phyloP scores from a whole-genome alignment of 2,329 filamentous ascomycete genomes.

The Aspergillus ustus region DNA sequence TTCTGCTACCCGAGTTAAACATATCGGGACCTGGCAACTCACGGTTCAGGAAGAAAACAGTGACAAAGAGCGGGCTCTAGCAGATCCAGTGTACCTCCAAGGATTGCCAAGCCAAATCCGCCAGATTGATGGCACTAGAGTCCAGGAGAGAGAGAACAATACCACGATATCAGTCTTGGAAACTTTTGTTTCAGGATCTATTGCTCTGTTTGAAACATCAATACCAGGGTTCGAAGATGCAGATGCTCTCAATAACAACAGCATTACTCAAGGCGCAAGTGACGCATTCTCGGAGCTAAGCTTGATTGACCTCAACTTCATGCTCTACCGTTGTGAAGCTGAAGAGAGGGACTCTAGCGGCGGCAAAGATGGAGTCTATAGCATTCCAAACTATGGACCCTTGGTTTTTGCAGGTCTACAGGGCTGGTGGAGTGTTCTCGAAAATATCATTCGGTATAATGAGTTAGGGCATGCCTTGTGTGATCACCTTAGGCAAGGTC shows the following conservation, averaged over 20 bases:
- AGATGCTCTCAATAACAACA: constrained; percentile 77
- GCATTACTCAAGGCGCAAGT: constrained; percentile 76
- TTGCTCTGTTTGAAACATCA: constrained; percentile 95
- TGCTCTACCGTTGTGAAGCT: constrained; percentile 87
- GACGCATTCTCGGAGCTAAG: constrained; percentile 76
- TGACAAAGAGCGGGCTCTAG: constrained; percentile 65
- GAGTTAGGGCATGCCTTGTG: constrained; percentile 92
- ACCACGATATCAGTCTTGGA: constrained; percentile 81
- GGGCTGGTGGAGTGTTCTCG: constrained; percentile 94
- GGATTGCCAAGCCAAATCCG: constrained; percentile 85
- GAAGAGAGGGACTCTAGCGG: constrained; percentile 82
- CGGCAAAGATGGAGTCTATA: constrained; percentile 84
- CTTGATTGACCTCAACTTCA: constrained; percentile 85
- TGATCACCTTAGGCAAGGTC: constrained; percentile 86
- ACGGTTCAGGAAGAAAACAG: constrained; percentile 81
- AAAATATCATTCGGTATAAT: constrained; percentile 83
- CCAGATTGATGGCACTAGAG: constrained; percentile 72
- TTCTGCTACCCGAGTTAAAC: constrained; percentile 79
- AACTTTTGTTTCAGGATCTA: constrained; percentile 88
- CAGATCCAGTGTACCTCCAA: constrained; percentile 72
- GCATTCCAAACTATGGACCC: constrained; percentile 79
- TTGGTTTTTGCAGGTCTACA: constrained; percentile 96
- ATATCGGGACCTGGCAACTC: constrained; percentile 88
- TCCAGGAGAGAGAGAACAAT: constrained; percentile 73
- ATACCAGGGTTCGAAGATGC: constrained; percentile 86